These are phyloP conservation scores for Cyathus striatus DNA, from an alignment of 768 basidiomycete species.

Conservation along the genomic window DNA sequence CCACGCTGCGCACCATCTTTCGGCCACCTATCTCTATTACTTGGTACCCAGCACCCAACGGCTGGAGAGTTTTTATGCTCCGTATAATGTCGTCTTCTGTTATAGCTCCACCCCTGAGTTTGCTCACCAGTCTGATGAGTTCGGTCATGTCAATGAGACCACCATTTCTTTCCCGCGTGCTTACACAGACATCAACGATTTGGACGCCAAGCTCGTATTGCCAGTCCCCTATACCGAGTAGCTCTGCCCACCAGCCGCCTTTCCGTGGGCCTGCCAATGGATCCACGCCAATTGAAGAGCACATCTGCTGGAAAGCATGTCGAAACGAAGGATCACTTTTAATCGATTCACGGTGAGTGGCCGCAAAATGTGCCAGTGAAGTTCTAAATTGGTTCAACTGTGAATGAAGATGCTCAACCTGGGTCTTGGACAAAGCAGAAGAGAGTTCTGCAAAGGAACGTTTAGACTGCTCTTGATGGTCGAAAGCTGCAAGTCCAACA, in stretches of 20 bases:
- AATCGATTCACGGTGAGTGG: conserved; percentile 81
- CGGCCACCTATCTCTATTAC: conserved; percentile 68
- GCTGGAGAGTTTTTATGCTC: conserved; percentile 83
- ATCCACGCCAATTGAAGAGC: conserved; percentile 90
- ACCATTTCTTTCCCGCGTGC: conserved; percentile 84
- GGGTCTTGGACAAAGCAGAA: conserved; percentile 65
- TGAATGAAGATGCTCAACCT: conserved; percentile 72
- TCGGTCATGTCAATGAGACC: conserved; percentile 89
- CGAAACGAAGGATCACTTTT: conserved; percentile 81
- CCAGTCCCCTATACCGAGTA: conserved; percentile 89
- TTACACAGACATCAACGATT: conserved; percentile 88
- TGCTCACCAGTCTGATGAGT: conserved; percentile 71
- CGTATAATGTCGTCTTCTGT: conserved; percentile 82
- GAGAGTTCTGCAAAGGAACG: conserved; percentile 82
- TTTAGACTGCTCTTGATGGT: conserved; percentile 78
- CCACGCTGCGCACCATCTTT: conserved; percentile 85
- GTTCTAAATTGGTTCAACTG: conserved; percentile 84
- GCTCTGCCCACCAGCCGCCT: conserved; percentile 90
- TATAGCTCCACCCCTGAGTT: conserved; percentile 71
- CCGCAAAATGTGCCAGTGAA: conserved; percentile 74
- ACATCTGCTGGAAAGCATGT: conserved; percentile 94
- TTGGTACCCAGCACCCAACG: conserved; percentile 89
- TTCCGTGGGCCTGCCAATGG: conserved; percentile 83
- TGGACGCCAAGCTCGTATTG: conserved; percentile 94
- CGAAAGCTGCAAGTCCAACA: conserved; percentile 85